phyloP scores from a whole-genome alignment of 306 rosid species.

The Quercus ilex region DNA sequence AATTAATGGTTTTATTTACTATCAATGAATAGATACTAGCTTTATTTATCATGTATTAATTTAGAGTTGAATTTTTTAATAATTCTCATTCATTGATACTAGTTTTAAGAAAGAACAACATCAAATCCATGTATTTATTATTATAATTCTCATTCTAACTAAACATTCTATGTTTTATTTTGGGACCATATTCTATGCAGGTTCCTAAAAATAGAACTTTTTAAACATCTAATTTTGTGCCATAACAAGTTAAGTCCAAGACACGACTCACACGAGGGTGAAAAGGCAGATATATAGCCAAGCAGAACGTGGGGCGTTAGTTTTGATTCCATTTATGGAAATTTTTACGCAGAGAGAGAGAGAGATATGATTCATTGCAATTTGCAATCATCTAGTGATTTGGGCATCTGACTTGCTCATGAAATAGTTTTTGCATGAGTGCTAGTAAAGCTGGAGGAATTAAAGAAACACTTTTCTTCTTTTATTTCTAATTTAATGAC shows the following conservation, averaged over 20 bases:
- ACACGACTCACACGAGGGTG: neutral
- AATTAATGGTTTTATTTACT: too few relatives aligned
- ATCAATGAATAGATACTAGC: too few relatives aligned
- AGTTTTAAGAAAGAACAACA: too few relatives aligned
- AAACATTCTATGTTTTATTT: too few relatives aligned
- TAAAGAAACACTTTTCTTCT: neutral
- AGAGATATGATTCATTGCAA: neutral
- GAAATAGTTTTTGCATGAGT: neutral
- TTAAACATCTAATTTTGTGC: neutral
- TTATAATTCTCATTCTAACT: too few relatives aligned
- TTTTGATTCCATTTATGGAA: neutral
- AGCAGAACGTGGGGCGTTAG: neutral
- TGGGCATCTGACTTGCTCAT: neutral
- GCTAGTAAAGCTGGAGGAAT: neutral
- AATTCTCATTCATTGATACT: too few relatives aligned
- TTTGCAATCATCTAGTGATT: neutral
- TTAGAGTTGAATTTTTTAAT: too few relatives aligned
- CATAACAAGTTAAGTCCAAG: neutral
- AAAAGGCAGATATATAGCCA: neutral
- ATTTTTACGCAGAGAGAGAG: neutral
- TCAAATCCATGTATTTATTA: too few relatives aligned
- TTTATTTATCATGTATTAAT: too few relatives aligned
- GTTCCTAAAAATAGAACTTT: neutral
- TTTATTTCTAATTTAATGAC: neutral
- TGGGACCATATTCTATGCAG: neutral